phyloP scores from a whole-genome alignment of 345 rosid genomes.

The Hirschfeldia incana region DNA sequence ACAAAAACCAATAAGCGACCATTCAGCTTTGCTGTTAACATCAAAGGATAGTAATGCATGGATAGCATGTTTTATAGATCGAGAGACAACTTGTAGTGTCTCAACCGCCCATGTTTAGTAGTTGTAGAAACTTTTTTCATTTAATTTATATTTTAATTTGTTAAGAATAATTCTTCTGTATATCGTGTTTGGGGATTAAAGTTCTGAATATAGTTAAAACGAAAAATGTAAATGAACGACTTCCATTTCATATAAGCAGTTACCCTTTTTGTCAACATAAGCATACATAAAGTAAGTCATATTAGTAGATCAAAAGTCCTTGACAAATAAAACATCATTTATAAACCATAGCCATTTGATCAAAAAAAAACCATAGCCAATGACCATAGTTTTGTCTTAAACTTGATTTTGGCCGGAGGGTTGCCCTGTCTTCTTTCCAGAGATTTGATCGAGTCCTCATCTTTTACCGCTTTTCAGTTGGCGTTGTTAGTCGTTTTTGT shows the following conservation, averaged over 20 bases:
- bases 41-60: background rate
- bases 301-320: background rate
- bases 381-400: background rate
- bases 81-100: background rate
- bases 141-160: background rate
- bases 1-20: constrained; percentile 21
- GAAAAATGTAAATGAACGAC: background rate
- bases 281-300: background rate
- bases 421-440: too few species aligned
- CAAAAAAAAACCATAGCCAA: background rate
- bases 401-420: background rate
- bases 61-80: background rate
- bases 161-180: background rate
- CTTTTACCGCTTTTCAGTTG: too few species aligned
- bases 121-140: background rate
- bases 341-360: background rate
- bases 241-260: constrained; percentile 1
- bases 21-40: background rate
- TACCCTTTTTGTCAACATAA: background rate
- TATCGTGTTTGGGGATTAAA: background rate
- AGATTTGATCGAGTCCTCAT: too few species aligned
- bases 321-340: background rate
- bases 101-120: background rate
- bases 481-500: too few species aligned
- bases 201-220: background rate